phyloP scores from a whole-genome alignment of 805 yeast species.

The Huiozyma sinensis region DNA sequence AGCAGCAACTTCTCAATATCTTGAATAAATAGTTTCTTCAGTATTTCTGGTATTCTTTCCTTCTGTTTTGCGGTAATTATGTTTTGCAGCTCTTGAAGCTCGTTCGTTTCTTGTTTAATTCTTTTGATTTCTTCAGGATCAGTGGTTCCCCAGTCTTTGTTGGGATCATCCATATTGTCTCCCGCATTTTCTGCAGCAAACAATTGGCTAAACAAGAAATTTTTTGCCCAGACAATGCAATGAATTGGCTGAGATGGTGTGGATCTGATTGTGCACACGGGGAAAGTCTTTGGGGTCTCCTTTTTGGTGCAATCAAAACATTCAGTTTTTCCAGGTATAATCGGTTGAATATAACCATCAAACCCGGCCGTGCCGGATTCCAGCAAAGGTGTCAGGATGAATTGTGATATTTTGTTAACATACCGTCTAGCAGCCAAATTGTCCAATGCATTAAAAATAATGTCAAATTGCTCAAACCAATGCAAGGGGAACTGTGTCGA shows the following conservation, averaged over 20 bases:
- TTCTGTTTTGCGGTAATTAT: slow-evolving; percentile 26
- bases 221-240: slow-evolving; percentile 96
- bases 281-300: slow-evolving; percentile 81
- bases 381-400: slow-evolving; percentile 63
- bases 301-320: slow-evolving; percentile 89
- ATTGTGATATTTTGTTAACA: slow-evolving; percentile 75
- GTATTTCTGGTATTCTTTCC: slow-evolving; percentile 33
- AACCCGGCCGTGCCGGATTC: slow-evolving; percentile 95
- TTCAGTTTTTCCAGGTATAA: slow-evolving; percentile 69
- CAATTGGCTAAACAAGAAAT: slow-evolving; percentile 71
- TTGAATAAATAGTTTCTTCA: slow-evolving; percentile 50
- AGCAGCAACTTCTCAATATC: slow-evolving; percentile 68
- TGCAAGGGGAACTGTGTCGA: slow-evolving; percentile 52
- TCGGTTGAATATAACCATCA: slow-evolving; percentile 90
- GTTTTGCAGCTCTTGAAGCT: slow-evolving; percentile 40
- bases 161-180: slow-evolving; percentile 25
- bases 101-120: slow-evolving; percentile 57
- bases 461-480: slow-evolving; percentile 70
- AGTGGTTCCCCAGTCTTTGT: slow-evolving; percentile 45
- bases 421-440: slow-evolving; percentile 86
- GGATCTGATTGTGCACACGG: slow-evolving; percentile 93
- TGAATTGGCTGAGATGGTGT: slow-evolving; percentile 96
- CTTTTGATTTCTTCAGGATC: slow-evolving; percentile 56
- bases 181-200: slow-evolving; percentile 42
- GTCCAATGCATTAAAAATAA: slow-evolving; percentile 87